Evolutionary conservation across 495 filamentous ascomycete genomes (phyloP), one percentile per base, ranked within the genome.

Genomic region (Penicillium taxi): DNA sequence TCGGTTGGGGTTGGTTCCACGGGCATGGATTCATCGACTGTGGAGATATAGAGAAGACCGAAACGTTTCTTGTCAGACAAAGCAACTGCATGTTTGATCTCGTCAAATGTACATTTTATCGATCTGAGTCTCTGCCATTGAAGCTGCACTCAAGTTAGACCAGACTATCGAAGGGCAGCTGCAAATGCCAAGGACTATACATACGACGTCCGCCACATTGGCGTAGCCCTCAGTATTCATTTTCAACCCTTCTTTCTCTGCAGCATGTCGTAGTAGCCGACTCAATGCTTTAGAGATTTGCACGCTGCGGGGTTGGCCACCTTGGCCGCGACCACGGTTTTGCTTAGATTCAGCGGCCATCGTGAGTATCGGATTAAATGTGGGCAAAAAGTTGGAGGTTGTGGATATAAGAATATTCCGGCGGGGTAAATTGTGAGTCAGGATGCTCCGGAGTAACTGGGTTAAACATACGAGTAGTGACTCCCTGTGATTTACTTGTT

Each of bases 11-110:
- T 21, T 2, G 47, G 45, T 16, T 41, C 39, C 2, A 6, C 18
- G 11, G 31, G 15, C 31, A 12, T 20, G 31, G 28, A 11, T 2
- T 40, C 26, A 3, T 56, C 30, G 13, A 39, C 48, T 21, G 58
- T 50, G 13, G 73, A 59, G 24, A 61, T 59, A 12, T 72, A 66
- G 6, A 77, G 56, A 12, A 85, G 63, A 1, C 61, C 72, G 69
- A 94, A 98, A 13, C 91, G 86, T 57, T 96, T 83, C 57, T 98
- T 98, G 52, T 91, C 86, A 45, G 84, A 89, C 14, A 69, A 70
- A 6, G 62, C 57, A 26, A 96, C 90, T 23, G 82, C 71, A n/a
- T 64, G 38, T 21, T 69, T 55, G 53, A 98, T 75, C 47, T 94
- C 89, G 8, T 68, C 51, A 53, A 96, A 76, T 9, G 82, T 82